phyloP scores from a whole-genome alignment of 2,329 filamentous ascomycete species.

The Zymoseptoria tritici region DNA sequence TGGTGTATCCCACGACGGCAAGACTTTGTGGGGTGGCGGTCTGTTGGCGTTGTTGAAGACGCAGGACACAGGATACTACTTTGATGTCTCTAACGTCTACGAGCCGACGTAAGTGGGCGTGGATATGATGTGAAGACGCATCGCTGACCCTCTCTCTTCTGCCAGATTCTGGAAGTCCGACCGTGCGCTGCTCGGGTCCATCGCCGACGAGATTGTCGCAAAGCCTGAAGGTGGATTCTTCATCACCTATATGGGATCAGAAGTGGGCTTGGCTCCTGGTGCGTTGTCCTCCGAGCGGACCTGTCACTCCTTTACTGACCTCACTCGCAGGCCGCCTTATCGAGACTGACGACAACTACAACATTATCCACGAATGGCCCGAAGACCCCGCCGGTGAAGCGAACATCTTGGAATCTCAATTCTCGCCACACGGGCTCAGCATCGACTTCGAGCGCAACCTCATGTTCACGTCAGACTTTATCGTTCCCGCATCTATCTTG shows the following conservation, averaged over 20 bases:
- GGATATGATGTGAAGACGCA: neutral
- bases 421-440: slow-evolving; percentile 53
- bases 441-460: slow-evolving; percentile 52
- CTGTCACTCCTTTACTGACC: slow-evolving; percentile 43
- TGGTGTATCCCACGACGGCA: slow-evolving; percentile 14
- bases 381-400: slow-evolving; percentile 48
- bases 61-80: slow-evolving; percentile 56
- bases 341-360: slow-evolving; percentile 52
- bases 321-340: slow-evolving; percentile 50
- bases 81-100: slow-evolving; percentile 53
- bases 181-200: slow-evolving; percentile 51
- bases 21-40: slow-evolving; percentile 15
- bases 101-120: slow-evolving; percentile 39
- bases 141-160: slow-evolving; percentile 24
- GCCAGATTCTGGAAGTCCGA: slow-evolving; percentile 44
- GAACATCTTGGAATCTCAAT: slow-evolving; percentile 54
- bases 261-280: neutral
- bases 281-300: neutral
- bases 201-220: slow-evolving; percentile 55
- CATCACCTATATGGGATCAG: slow-evolving; percentile 54
- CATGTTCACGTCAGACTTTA: slow-evolving; percentile 56
- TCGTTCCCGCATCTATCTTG: slow-evolving; percentile 53
- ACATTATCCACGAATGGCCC: slow-evolving; percentile 57
- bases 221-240: slow-evolving; percentile 57
- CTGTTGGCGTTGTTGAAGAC: slow-evolving; percentile 13